These are phyloP conservation scores for Paramecium caudatum DNA, from an alignment of 73 alveolate genomes.

Conservation along the genomic window DNA sequence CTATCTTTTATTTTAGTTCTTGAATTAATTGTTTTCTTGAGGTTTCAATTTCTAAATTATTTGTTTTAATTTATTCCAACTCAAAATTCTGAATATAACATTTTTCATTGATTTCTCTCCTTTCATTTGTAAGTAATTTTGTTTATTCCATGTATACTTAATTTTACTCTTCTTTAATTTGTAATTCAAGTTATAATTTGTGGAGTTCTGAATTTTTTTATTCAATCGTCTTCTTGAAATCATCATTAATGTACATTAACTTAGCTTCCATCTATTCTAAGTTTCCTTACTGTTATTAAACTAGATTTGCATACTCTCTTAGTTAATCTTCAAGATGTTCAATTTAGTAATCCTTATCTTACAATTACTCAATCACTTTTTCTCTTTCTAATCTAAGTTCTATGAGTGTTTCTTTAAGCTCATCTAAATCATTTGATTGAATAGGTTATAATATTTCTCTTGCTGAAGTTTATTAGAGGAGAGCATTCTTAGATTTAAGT, in stretches of 20 bases:
- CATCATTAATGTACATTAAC: neutral
- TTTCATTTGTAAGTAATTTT: slow-evolving; percentile 18
- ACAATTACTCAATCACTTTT: neutral
- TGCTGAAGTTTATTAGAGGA: neutral
- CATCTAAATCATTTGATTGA: neutral
- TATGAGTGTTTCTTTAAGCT: neutral
- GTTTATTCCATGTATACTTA: slow-evolving; percentile 51
- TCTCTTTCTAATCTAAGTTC: slow-evolving; percentile 66
- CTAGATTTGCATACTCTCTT: slow-evolving; percentile 17
- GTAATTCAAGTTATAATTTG: slow-evolving; percentile 15
- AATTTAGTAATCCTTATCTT: slow-evolving; percentile 41
- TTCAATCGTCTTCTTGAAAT: slow-evolving; percentile 45
- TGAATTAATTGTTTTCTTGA: slow-evolving; percentile 12
- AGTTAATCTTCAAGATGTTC: neutral
- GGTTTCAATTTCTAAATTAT: slow-evolving; percentile 39
- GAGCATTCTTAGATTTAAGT: neutral
- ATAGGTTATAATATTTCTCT: neutral
- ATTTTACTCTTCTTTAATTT: slow-evolving; percentile 7
- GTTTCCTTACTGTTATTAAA: neutral
- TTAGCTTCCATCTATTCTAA: slow-evolving; percentile 35
- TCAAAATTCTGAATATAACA: slow-evolving; percentile 46
- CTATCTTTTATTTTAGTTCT: slow-evolving; percentile 58
- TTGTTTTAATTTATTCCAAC: slow-evolving; percentile 24
- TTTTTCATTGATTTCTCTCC: slow-evolving; percentile 62
- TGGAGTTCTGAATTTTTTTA: slow-evolving; percentile 22